phyloP scores from a whole-genome alignment of 1,284 basidiomycete species.

The Xanthoconium separans region DNA sequence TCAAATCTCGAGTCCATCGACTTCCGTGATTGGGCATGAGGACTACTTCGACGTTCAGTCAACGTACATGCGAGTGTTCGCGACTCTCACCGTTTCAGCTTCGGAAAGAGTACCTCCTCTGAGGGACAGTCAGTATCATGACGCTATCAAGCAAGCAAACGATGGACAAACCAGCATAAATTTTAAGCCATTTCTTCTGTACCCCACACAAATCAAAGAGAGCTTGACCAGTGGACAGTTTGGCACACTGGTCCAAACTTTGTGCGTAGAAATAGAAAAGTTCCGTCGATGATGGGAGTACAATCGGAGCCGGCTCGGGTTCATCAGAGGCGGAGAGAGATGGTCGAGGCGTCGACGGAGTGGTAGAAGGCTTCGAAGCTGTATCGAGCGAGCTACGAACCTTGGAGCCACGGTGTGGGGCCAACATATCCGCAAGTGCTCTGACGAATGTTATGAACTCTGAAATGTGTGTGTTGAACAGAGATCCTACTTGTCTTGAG shows the following conservation, averaged over 20 bases:
- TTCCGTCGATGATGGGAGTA: constrained; percentile 93
- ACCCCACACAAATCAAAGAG: constrained; percentile 77
- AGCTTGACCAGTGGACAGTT: constrained; percentile 78
- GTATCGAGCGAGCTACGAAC: constrained; percentile 69
- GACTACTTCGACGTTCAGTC: constrained; percentile 28
- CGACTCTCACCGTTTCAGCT: constrained; percentile 58
- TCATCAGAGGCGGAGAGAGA: constrained; percentile 44
- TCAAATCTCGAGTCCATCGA: constrained; percentile 81
- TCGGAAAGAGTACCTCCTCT: constrained; percentile 84
- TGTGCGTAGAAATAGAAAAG: constrained; percentile 98
- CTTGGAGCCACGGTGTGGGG: constrained; percentile 65
- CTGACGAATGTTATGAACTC: constrained; percentile 37
- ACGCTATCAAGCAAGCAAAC: neutral
- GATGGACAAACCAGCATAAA: constrained; percentile 78
- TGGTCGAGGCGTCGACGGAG: constrained; percentile 37
- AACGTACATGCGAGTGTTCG: neutral
- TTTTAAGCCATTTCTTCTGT: constrained; percentile 91
- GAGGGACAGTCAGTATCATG: constrained; percentile 3
- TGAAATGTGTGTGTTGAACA: neutral
- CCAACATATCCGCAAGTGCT: constrained; percentile 78
- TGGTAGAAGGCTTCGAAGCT: constrained; percentile 24
- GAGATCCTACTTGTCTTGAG: constrained; percentile 80
- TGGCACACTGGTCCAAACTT: constrained; percentile 91
- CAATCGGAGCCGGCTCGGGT: constrained; percentile 55
- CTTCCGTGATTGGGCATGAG: constrained; percentile 48